Base-by-base conservation (phyloP, 441 rosid genomes). In the Raphanus hybrid region DNA sequence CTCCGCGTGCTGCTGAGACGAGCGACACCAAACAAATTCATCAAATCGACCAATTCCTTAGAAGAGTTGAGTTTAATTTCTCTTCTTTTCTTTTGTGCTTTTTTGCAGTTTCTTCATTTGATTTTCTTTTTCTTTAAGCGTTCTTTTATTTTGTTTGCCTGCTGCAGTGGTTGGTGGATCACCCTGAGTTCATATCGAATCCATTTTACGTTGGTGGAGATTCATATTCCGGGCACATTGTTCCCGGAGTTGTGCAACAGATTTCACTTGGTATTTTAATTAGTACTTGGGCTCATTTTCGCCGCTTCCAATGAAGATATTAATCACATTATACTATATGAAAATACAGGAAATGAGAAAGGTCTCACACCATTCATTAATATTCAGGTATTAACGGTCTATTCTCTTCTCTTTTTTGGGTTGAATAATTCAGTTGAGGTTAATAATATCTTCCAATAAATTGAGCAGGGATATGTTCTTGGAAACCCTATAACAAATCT, bases 151-250 rank as follows among this genome's bases (percentile, higher is more conserved):
- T 3, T 3, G 27, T 5, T 12, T n/a, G 11, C 50, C 29, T 83
- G 70, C 35, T 83, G 67, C 78, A 93, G 94, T 93, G 96, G 96
- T 74, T 91, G 58, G 65, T 39, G 57, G 83, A 78, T 45, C 94
- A 88, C 55, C 85, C 86, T 0, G 84, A 87, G 37, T 89, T 89
- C 69, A 50, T 68, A 39, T 77, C 85, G 12, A 89, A 79, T 77
- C 89, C 85, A 7, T 20, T 91, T 37, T 93, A 86, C 43, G 64
- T 90, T 4, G 86, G 89, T 12, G 97, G 97, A 16, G 92, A 89
- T 77, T 93, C 97, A 2, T 91, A 87, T 79, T 78, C 97, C 0
- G 97, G 97, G 68, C 8, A 79, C 1, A 72, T 71, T 32, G 75
- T 91, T 57, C 98, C 98, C 35, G 79, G 77, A 43, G 41, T 87